Percentiles rank a stretch among this genome's conserved stretches.
Evolutionary conservation across 805 yeast species (phyloP).

Genomic region (Pichia gijzeniarum): DNA sequence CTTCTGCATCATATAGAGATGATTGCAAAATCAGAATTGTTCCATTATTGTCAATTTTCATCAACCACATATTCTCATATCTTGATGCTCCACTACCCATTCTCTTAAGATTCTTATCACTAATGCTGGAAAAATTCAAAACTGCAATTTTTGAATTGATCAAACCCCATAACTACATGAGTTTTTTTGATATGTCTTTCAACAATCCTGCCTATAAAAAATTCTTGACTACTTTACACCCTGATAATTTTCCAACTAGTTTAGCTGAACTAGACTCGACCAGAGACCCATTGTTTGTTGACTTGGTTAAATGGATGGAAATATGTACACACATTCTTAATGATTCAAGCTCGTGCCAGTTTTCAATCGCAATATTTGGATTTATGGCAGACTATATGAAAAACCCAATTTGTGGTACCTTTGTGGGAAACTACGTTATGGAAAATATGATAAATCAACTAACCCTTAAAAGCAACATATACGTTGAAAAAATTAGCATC

Average conservation of each 20-base stretch:
- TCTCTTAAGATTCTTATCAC: conserved; percentile 45
- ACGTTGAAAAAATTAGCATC: conserved; percentile 20
- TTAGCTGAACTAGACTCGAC: conserved; percentile 13
- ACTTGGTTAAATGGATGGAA: conserved; percentile 51
- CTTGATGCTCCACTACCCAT: conserved; percentile 46
- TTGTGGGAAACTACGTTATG: conserved; percentile 23
- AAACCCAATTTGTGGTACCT: conserved; percentile 19
- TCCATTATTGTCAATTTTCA: conserved; percentile 35
- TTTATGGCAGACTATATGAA: conserved; percentile 35
- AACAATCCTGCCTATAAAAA: conserved; percentile 44
- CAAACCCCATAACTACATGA: conserved; percentile 46
- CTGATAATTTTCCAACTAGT: conserved; percentile 1
- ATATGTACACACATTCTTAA: conserved; percentile 36
- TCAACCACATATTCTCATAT: conserved; percentile 47
- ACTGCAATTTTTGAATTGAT: conserved; percentile 48
- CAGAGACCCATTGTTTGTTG: conserved; percentile 29
- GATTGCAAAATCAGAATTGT: conserved; percentile 28
- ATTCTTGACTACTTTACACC: conserved; percentile 25
- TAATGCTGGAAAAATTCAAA: conserved; percentile 38
- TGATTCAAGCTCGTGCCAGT: conserved; percentile 44
- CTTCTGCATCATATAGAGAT: conserved; percentile 19
- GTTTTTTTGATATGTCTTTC: conserved; percentile 53
- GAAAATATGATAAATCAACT: conserved; percentile 20
- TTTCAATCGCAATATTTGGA: conserved; percentile 45
- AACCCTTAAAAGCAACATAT: conserved; percentile 13